Evolutionary conservation across 1,284 basidiomycete genomes (phyloP).

Genomic region (Tetrapyrgos nigripes): DNA sequence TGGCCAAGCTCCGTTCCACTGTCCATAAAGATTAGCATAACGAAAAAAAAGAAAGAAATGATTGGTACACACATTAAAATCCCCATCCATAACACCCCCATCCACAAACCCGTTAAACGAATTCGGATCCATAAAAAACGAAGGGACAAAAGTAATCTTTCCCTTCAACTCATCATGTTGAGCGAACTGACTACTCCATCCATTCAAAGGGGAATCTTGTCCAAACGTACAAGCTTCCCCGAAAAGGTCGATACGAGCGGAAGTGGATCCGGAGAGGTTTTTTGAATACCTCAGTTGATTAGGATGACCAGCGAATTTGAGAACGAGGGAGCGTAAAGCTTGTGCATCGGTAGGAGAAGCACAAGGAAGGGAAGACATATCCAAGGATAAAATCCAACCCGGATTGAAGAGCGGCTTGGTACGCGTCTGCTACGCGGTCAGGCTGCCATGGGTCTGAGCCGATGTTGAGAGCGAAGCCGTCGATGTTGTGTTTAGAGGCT

Average conservation of each 20-base stretch:
- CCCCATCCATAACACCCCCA: conserved; percentile 61
- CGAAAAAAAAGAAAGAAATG: conserved; percentile 4
- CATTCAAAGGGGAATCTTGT: conserved; percentile 51
- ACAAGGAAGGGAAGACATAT: conserved; percentile 77
- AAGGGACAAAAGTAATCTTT: conserved; percentile 66
- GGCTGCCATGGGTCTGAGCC: conserved; percentile 73
- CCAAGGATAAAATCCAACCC: conserved; percentile 72
- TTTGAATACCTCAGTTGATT: conserved; percentile 63
- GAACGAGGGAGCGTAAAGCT: conserved; percentile 65
- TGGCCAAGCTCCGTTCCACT: conserved; percentile 78
- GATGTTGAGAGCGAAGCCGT: conserved; percentile 73
- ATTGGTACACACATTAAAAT: conserved; percentile 56
- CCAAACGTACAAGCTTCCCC: conserved; percentile 79
- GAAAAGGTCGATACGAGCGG: conserved; percentile 82
- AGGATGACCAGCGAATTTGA: conserved; percentile 60
- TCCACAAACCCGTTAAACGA: conserved; percentile 55
- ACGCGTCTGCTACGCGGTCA: conserved; percentile 70
- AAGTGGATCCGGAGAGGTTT: conserved; percentile 42
- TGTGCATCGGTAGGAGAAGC: conserved; percentile 55
- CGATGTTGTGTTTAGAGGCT: conserved; percentile 65
- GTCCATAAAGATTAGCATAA: neutral
- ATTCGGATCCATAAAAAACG: conserved; percentile 67
- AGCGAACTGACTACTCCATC: conserved; percentile 66
- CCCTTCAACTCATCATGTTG: conserved; percentile 54
- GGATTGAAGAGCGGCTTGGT: conserved; percentile 59